phyloP scores from a whole-genome alignment of 768 basidiomycete species.

The Trametes villosa region DNA sequence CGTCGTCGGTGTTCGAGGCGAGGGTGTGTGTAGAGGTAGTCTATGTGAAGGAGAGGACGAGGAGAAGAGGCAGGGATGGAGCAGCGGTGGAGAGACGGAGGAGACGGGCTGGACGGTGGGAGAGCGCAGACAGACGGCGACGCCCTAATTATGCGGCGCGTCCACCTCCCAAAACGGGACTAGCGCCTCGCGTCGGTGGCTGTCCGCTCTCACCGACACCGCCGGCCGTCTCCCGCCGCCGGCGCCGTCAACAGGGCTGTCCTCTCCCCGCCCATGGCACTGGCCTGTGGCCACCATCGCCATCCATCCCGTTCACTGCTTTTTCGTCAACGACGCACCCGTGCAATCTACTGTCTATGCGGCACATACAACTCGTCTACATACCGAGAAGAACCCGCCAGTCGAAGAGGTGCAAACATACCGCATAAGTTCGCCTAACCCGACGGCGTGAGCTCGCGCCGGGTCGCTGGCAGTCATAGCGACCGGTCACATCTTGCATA shows the following conservation, averaged over 20 bases:
- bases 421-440: no score
- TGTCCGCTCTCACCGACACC: slow-evolving; percentile 3
- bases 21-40: not conserved
- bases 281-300: not conserved
- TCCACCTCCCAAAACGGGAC: not conserved
- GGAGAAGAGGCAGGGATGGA: not conserved
- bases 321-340: no score
- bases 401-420: no score
- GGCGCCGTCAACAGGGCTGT: not conserved
- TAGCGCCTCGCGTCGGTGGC: slow-evolving; percentile 15
- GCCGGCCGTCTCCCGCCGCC: not conserved
- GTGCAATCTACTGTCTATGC: no score
- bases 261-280: slow-evolving; percentile 10
- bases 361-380: no score
- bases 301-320: not conserved
- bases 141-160: slow-evolving; percentile 8
- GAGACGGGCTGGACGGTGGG: not conserved
- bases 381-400: no score
- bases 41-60: slow-evolving; percentile 10
- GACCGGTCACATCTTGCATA: no score
- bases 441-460: no score
- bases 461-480: no score
- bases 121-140: not conserved
- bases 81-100: not conserved
- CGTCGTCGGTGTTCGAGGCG: not conserved